phyloP scores from a whole-genome alignment of 495 filamentous ascomycete genomes.

The Neurospora sp. region DNA sequence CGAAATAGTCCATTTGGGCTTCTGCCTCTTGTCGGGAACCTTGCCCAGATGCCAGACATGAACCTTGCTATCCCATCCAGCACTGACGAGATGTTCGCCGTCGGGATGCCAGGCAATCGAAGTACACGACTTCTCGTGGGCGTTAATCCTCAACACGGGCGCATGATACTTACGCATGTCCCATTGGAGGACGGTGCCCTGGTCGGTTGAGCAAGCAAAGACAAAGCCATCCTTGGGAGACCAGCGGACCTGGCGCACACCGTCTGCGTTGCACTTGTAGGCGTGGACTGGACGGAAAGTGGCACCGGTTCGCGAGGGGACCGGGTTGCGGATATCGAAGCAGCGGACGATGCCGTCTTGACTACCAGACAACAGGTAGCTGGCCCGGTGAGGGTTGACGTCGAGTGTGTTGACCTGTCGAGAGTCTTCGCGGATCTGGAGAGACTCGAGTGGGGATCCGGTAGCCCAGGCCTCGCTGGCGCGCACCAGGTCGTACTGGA shows the following conservation, averaged over 20 bases:
- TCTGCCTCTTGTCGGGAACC: constrained; percentile 69
- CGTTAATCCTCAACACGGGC: constrained; percentile 61
- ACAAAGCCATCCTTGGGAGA: constrained; percentile 72
- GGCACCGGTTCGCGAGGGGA: constrained; percentile 27
- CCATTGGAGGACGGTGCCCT: constrained; percentile 57
- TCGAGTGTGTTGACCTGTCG: constrained; percentile 88
- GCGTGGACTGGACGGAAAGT: constrained; percentile 34
- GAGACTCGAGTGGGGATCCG: constrained; percentile 56
- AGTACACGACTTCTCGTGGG: constrained; percentile 67
- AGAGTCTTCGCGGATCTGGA: constrained; percentile 64
- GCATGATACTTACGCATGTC: constrained; percentile 36
- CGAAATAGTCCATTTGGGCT: constrained; percentile 53
- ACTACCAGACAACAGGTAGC: constrained; percentile 75
- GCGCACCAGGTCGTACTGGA: constrained; percentile 73
- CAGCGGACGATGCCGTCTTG: constrained; percentile 81
- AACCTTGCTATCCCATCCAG: constrained; percentile 70
- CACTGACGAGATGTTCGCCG: constrained; percentile 80
- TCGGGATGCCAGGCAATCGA: constrained; percentile 94
- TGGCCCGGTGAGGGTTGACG: constrained; percentile 74
- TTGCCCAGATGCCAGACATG: constrained; percentile 87
- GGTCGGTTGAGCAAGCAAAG: constrained; percentile 87
- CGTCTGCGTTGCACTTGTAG: constrained; percentile 53
- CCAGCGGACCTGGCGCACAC: constrained; percentile 81
- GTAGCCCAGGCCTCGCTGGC: constrained; percentile 17
- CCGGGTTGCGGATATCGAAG: constrained; percentile 38